Base-by-base conservation (phyloP, 2,329 filamentous ascomycete species). In the Curvularia hawaiiensis region DNA sequence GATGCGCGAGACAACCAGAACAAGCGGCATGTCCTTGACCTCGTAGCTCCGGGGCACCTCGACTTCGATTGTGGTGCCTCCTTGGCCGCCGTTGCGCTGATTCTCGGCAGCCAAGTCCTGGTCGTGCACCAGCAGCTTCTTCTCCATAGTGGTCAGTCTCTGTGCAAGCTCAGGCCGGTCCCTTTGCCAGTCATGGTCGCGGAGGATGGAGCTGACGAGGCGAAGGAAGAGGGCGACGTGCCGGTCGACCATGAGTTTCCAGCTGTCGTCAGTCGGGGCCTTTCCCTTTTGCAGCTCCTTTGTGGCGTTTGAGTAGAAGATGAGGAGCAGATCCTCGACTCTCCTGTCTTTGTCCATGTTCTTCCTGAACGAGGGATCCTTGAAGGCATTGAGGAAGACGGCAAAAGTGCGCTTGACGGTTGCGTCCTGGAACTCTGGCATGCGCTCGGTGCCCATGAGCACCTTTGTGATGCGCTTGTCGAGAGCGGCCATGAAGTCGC, bases 1-100 rank as follows among this genome's bases (percentile, higher is more conserved):
- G 62, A 97, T 90, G 67, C 85, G 88, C 50, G 90, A 90, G 26
- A 99, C 93, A 35, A 89, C 85, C 74, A 95, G 89, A 28, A 97
- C 95, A 78, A 97, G 85, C 38, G 89, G 89, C 95, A 99, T 99
- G 73, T 99, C 95, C 77, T 95, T 97, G 72, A 98, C 89, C 76
- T 97, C 91, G 76, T 97, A 91, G 71, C 88, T 95, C 56, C 96
- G 80, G 11, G 94, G 92, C 3, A 92, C 86, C 55, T 90, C 84
- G 22, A 94, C 90, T 75, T 97, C 94, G 62, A 95, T 84, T 9
- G 89, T 90, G 47, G 85, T 85, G 35, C 87, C 78, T 14, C 87
- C 83, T 67, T 79, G 81, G 46, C 83, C 82, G 52, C 84, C 82
- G 68, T 85, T 84, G 47, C 82, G 82, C 48, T 84, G 79, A 65